Conservation (phyloP, 371 early-diverging fungal genomes). For the Capniomyces stellatus region DNA sequence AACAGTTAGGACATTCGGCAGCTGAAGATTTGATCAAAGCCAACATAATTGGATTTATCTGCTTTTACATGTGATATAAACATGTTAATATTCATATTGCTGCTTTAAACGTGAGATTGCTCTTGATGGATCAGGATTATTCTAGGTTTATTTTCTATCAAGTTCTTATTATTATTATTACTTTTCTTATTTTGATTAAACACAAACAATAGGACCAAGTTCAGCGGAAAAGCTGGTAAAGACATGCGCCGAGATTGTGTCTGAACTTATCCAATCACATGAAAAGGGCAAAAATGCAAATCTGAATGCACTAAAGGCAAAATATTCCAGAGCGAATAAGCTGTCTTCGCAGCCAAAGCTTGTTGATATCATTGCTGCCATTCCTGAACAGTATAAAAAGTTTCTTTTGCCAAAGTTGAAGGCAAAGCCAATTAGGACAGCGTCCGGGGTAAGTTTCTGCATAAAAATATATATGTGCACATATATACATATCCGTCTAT, state of each 20-base stretch:
- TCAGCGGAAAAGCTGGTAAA: conserved; percentile 55
- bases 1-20: no score
- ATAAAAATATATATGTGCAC: no score
- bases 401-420: conserved; percentile 72
- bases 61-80: no score
- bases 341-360: conserved; percentile 81
- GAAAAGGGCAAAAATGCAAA: conserved; percentile 60
- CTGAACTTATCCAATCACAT: conserved; percentile 59
- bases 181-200: background rate
- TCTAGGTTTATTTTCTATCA: background rate
- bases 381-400: conserved; percentile 86
- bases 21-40: no score
- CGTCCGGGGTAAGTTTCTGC: conserved; percentile 85
- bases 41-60: no score
- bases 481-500: no score
- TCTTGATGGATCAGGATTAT: background rate
- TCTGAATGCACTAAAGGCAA: conserved; percentile 67
- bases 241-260: conserved; percentile 76
- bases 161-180: background rate
- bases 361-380: conserved; percentile 98
- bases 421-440: conserved; percentile 98
- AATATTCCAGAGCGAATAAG: conserved; percentile 56
- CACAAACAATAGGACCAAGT: conserved; percentile 2
- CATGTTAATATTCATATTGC: no score
- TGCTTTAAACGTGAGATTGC: no score